Conservation (phyloP, 2,329 filamentous ascomycete genomes). For the Neonectria coccinea region DNA sequence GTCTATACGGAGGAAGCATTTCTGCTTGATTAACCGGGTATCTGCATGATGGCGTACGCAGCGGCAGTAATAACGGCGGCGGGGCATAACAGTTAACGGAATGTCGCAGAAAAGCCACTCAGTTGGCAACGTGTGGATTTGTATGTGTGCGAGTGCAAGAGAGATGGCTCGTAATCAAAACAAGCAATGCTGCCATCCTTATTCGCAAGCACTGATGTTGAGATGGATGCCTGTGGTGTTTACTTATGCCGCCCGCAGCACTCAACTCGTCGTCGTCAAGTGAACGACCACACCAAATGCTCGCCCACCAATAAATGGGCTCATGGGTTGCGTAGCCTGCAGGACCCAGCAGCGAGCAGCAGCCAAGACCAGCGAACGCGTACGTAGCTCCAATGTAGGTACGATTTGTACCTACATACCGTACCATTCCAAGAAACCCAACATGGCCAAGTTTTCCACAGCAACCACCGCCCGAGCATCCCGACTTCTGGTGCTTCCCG, state of each 20-base stretch:
- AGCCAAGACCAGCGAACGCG: constrained; percentile 9
- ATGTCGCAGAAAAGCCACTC: constrained; percentile 3
- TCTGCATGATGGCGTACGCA: constrained; percentile 1
- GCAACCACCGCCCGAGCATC: constrained; percentile 12
- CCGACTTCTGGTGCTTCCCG: neutral
- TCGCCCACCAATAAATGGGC: constrained; percentile 17
- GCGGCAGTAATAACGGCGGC: neutral
- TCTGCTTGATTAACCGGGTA: neutral
- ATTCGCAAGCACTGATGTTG: neutral
- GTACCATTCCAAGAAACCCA: constrained; percentile 12
- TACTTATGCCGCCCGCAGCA: constrained; percentile 10
- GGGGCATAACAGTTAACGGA: neutral
- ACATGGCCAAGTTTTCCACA: constrained; percentile 7
- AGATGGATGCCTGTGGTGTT: constrained; percentile 1
- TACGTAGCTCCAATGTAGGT: constrained; percentile 14
- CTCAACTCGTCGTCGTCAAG: constrained; percentile 18
- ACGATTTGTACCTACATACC: constrained; percentile 21
- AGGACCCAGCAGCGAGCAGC: constrained; percentile 13
- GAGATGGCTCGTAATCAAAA: constrained; percentile 10
- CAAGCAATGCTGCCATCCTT: constrained; percentile 1
- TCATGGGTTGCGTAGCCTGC: constrained; percentile 22
- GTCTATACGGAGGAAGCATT: neutral
- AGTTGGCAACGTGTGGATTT: constrained; percentile 8
- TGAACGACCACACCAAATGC: constrained; percentile 17
- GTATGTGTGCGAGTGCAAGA: neutral